Conservation (phyloP, 2,329 filamentous ascomycete genomes). For the Sarocladiaceae sp. region DNA sequence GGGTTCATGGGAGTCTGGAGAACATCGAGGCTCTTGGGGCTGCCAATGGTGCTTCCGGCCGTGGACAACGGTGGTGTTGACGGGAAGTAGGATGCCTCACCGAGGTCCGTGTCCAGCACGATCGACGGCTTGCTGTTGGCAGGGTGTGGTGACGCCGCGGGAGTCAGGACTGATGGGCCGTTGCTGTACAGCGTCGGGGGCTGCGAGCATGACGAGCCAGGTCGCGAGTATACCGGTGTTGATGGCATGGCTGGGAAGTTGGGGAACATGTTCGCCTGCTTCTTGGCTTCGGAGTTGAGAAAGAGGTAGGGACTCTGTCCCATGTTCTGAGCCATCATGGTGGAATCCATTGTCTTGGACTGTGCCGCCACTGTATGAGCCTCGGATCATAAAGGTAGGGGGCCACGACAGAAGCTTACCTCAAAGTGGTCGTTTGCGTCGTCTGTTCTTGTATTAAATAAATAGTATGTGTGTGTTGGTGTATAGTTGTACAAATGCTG, state of each 20-base stretch:
- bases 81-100: constrained; percentile 67
- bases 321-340: constrained; percentile 54
- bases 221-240: constrained; percentile 59
- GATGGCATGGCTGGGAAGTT: constrained; percentile 53
- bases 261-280: constrained; percentile 47
- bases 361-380: background rate
- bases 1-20: constrained; percentile 79
- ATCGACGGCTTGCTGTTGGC: constrained; percentile 72
- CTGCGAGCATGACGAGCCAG: constrained; percentile 60
- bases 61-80: constrained; percentile 83
- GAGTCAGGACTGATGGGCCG: constrained; percentile 60
- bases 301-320: constrained; percentile 77
- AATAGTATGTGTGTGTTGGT: constrained; percentile 9
- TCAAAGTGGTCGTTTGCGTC: background rate
- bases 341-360: constrained; percentile 61
- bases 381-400: background rate
- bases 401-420: background rate
- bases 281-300: constrained; percentile 66
- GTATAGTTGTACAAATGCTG: constrained; percentile 10
- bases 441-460: background rate
- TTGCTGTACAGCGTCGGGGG: constrained; percentile 51
- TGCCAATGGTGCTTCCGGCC: constrained; percentile 78
- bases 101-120: constrained; percentile 70
- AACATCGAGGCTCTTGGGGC: constrained; percentile 71
- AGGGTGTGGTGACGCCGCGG: constrained; percentile 68